A percentile compares a stretch with the other conserved stretches of the same genome.
Conservation (phyloP, 2,329 filamentous ascomycete genomes). For the Aureobasidium sp. region DNA sequence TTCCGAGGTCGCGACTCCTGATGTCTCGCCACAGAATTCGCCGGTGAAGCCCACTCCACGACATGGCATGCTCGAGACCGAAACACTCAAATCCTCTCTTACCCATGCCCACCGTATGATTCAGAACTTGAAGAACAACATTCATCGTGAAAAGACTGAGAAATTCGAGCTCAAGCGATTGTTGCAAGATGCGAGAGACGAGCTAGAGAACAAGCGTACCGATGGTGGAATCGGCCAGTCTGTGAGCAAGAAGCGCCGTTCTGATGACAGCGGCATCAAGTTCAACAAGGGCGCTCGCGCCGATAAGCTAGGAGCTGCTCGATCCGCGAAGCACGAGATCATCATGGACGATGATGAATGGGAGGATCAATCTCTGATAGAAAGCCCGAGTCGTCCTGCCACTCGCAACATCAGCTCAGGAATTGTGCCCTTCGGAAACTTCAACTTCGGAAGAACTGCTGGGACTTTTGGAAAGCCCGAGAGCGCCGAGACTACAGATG, state of each 20-base stretch:
- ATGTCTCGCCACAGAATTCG: constrained; percentile 84
- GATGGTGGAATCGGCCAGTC: constrained; percentile 43
- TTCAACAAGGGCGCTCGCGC: constrained; percentile 75
- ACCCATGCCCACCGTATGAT: constrained; percentile 95
- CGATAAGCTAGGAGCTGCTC: constrained; percentile 65
- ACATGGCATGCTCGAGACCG: constrained; percentile 85
- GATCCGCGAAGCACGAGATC: constrained; percentile 70
- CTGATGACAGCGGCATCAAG: constrained; percentile 50
- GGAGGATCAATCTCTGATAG: constrained; percentile 69
- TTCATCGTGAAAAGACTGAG: constrained; percentile 97
- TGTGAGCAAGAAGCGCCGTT: constrained; percentile 51
- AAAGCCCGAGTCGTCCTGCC: constrained; percentile 47
- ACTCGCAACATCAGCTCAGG: constrained; percentile 15
- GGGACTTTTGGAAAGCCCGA: constrained; percentile 23
- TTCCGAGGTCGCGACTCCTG: constrained; percentile 57
- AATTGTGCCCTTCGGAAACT: constrained; percentile 17
- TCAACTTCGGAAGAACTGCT: constrained; percentile 9
- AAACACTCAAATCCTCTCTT: constrained; percentile 89
- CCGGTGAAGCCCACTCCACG: constrained; percentile 87
- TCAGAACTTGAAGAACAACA: constrained; percentile 86
- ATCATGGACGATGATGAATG: constrained; percentile 75
- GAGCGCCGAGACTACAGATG: constrained; percentile 52
- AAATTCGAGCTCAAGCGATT: constrained; percentile 93
- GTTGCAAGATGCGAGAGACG: constrained; percentile 89
- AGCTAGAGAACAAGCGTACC: constrained; percentile 62